Percentiles rank a stretch among this genome's conserved stretches.
Evolutionary conservation across 352 stramenopile species (phyloP).

Genomic region (Phytophthora europaea): DNA sequence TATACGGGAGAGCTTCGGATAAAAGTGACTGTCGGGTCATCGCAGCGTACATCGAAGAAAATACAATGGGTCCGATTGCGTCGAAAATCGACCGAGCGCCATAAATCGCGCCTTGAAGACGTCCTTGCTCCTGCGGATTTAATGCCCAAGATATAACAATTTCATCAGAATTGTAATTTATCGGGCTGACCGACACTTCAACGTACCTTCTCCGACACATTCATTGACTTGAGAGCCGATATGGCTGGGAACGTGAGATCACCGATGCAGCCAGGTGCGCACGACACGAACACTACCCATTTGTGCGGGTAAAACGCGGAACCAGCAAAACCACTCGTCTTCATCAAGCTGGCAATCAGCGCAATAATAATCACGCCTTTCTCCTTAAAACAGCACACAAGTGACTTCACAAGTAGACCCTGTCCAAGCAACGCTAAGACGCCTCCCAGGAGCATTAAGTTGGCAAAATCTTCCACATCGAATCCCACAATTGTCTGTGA

Average conservation of each 20-base stretch:
- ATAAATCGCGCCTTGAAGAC: conserved; percentile 82
- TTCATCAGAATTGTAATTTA: not conserved
- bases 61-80: conserved; percentile 67
- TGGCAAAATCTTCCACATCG: conserved; percentile 71
- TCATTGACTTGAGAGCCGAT: conserved; percentile 45
- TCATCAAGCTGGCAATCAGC: conserved; percentile 56
- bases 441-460: conserved; percentile 69
- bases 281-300: conserved; percentile 64
- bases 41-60: conserved; percentile 65
- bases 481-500: conserved; percentile 75
- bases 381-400: conserved; percentile 76
- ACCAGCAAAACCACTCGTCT: conserved; percentile 46
- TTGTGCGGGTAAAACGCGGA: conserved; percentile 72
- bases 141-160: not conserved
- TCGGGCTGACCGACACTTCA: not conserved
- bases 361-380: conserved; percentile 79
- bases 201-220: conserved; percentile 58
- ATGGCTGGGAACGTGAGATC: conserved; percentile 75
- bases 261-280: conserved; percentile 50
- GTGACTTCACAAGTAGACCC: conserved; percentile 62
- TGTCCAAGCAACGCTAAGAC: conserved; percentile 69
- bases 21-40: conserved; percentile 57
- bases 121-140: conserved; percentile 68
- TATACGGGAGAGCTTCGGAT: conserved; percentile 67
- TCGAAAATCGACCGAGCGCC: conserved; percentile 73